Evolutionary conservation across 495 filamentous ascomycete genomes (phyloP).

Genomic region (Mycothermus thermophilus): DNA sequence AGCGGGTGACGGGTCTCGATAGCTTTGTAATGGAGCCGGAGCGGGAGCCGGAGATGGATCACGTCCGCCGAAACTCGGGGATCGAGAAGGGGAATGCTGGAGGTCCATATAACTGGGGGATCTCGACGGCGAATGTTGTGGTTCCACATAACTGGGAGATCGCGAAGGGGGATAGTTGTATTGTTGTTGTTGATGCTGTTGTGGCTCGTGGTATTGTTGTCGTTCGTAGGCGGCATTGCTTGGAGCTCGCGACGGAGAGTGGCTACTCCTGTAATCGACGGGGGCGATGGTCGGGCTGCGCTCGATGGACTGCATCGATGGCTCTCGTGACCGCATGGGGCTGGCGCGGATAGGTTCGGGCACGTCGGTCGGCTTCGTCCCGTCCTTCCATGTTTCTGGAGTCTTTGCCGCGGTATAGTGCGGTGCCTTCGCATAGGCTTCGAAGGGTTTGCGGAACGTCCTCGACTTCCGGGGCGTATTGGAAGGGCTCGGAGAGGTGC

Average conservation of each 20-base stretch:
- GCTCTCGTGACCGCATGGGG: constrained; percentile 2
- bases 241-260: not conserved
- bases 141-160: constrained; percentile 1
- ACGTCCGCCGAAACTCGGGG: not conserved
- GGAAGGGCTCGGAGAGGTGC: constrained; percentile 37
- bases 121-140: not conserved
- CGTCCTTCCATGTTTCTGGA: constrained; percentile 33
- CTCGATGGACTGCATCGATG: constrained; percentile 12
- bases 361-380: constrained; percentile 22
- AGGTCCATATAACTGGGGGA: constrained; percentile 1
- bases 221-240: not conserved
- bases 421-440: constrained; percentile 48
- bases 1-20: not conserved
- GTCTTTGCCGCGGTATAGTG: constrained; percentile 39
- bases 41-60: not conserved
- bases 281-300: no score
- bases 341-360: constrained; percentile 7
- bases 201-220: no score
- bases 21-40: no score
- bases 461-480: constrained; percentile 43
- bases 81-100: no score
- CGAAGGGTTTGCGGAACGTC: constrained; percentile 57
- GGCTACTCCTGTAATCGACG: no score
- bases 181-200: no score
- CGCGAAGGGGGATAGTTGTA: not conserved